A percentile compares a stretch with the other conserved stretches of the same genome.
phyloP scores from a whole-genome alignment of 2,329 filamentous ascomycete genomes.

The Ophiosphaerella narmari region DNA sequence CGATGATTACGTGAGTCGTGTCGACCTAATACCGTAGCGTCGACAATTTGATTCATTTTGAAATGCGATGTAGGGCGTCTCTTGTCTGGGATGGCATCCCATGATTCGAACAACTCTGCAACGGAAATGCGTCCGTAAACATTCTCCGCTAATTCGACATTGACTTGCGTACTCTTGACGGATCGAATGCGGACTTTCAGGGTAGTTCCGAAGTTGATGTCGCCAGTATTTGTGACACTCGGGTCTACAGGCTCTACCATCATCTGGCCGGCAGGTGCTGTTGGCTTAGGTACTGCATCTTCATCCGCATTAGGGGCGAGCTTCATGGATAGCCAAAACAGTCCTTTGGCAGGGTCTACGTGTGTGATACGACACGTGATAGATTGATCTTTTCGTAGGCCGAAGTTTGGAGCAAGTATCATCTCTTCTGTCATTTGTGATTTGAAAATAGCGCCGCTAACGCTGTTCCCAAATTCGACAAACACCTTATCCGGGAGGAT shows the following conservation, averaged over 20 bases:
- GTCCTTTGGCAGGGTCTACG: constrained; percentile 69
- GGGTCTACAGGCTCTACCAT: constrained; percentile 68
- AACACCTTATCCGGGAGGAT: constrained; percentile 82
- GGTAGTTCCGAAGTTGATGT: constrained; percentile 73
- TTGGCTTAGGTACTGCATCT: constrained; percentile 23
- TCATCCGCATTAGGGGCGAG: constrained; percentile 52
- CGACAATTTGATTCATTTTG: constrained; percentile 69
- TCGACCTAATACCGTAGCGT: constrained; percentile 79
- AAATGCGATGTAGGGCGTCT: constrained; percentile 81
- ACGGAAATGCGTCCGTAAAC: constrained; percentile 92
- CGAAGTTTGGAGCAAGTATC: constrained; percentile 72
- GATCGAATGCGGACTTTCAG: constrained; percentile 80
- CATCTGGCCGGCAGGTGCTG: constrained; percentile 42
- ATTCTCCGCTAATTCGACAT: constrained; percentile 85
- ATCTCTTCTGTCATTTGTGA: constrained; percentile 74
- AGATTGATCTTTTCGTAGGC: constrained; percentile 76
- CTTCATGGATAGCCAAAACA: constrained; percentile 70
- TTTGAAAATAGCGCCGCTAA: constrained; percentile 81
- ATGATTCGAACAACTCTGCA: constrained; percentile 86
- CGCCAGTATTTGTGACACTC: constrained; percentile 66
- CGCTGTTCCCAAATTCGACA: constrained; percentile 79
- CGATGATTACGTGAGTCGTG: constrained; percentile 90
- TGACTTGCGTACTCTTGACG: constrained; percentile 88
- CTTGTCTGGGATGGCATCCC: constrained; percentile 81
- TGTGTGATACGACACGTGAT: constrained; percentile 73